Percentiles rank a stretch among this genome's conserved stretches.
Evolutionary conservation across 208 protist species (phyloP).

Genomic region (Crithidia thermophila): DNA sequence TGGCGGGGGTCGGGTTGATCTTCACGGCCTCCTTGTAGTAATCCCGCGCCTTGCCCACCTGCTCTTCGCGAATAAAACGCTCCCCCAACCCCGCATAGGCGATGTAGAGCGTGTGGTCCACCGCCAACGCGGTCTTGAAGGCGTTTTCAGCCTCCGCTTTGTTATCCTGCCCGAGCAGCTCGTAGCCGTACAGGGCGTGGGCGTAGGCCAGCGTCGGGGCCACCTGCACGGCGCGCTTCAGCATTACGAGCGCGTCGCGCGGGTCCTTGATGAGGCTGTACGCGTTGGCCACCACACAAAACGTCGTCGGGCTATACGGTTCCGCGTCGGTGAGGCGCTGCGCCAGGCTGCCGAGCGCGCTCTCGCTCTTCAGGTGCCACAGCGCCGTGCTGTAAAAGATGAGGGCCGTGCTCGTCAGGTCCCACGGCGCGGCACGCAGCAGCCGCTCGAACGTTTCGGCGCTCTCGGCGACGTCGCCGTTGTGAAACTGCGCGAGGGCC

Average conservation of each 20-base stretch:
- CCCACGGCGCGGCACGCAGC: conserved; percentile 56
- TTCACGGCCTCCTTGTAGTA: conserved; percentile 90
- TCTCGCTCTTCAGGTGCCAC: conserved; percentile 94
- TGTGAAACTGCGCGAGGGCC: conserved; percentile 74
- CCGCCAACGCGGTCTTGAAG: conserved; percentile 92
- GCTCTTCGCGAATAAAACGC: conserved; percentile 92
- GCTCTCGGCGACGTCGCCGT: conserved; percentile 66
- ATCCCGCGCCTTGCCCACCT: conserved; percentile 84
- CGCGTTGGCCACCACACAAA: conserved; percentile 95
- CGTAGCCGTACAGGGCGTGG: conserved; percentile 95
- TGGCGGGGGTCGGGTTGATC: conserved; percentile 84
- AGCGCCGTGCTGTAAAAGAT: conserved; percentile 96
- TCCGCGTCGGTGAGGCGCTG: conserved; percentile 91
- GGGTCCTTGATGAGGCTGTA: conserved; percentile 95
- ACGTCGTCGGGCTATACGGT: conserved; percentile 81
- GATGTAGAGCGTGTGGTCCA: conserved; percentile 95
- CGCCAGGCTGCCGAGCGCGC: conserved; percentile 82
- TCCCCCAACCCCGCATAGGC: conserved; percentile 97
- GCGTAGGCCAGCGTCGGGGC: conserved; percentile 91
- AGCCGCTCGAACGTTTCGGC: conserved; percentile 54
- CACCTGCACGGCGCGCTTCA: conserved; percentile 93
- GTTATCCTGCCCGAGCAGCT: conserved; percentile 94
- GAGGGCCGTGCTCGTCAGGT: conserved; percentile 51
- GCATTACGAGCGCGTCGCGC: conserved; percentile 93
- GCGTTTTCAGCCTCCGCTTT: conserved; percentile 88